Conservation (phyloP, 2,329 filamentous ascomycete species). For the Exutisphaerella laricina region DNA sequence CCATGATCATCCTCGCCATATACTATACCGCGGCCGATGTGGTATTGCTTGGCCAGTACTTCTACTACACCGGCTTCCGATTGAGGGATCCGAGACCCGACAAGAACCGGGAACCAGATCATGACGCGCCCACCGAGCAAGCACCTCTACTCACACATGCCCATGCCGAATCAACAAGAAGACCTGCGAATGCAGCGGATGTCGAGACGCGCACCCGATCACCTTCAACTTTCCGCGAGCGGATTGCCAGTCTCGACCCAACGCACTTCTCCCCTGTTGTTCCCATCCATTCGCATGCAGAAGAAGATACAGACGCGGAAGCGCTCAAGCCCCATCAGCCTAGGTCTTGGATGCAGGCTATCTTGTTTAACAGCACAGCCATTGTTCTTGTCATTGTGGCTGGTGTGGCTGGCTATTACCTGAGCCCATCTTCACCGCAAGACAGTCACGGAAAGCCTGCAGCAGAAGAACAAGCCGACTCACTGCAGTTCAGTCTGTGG, state of each 20-base stretch:
- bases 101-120: constrained; percentile 20
- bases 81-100: constrained; percentile 66
- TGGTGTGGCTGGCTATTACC: constrained; percentile 79
- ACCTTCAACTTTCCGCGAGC: constrained; percentile 41
- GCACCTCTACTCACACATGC: constrained; percentile 33
- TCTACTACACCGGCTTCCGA: constrained; percentile 85
- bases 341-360: constrained; percentile 41
- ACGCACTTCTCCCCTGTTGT: constrained; percentile 75
- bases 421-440: constrained; percentile 49
- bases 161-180: constrained; percentile 10
- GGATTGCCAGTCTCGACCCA: constrained; percentile 55
- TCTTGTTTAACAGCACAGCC: constrained; percentile 68
- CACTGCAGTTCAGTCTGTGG: constrained; percentile 63
- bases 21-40: constrained; percentile 77
- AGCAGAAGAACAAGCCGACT: constrained; percentile 40
- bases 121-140: constrained; percentile 29
- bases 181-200: constrained; percentile 23
- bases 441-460: constrained; percentile 20
- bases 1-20: constrained; percentile 58
- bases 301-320: constrained; percentile 28
- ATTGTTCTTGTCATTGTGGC: constrained; percentile 77
- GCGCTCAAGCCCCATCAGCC: constrained; percentile 38
- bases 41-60: constrained; percentile 80
- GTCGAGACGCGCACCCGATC: constrained; percentile 28
- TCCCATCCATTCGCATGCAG: constrained; percentile 59